Percentiles rank a stretch among this genome's conserved stretches.
These are phyloP conservation scores for Pichia pseudocactophila DNA, from an alignment of 805 yeast genomes.

Conservation along the genomic window DNA sequence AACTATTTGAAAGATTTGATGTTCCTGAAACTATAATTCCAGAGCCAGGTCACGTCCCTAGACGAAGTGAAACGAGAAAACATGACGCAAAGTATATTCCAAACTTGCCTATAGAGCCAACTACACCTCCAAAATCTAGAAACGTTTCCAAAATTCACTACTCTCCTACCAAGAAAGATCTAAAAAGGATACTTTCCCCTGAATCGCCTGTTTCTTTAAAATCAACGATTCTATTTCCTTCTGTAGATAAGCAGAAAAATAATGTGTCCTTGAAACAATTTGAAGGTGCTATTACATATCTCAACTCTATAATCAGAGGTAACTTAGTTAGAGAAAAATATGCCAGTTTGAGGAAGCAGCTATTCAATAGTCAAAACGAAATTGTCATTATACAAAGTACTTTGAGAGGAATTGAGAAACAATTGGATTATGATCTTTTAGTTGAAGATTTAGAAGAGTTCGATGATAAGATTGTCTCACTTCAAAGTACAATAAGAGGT, in stretches of 20 bases:
- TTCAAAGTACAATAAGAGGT: slow-evolving; percentile 56
- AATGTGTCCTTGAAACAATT: slow-evolving; percentile 26
- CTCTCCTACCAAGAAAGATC: slow-evolving; percentile 12
- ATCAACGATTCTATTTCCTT: neutral
- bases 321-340: slow-evolving; percentile 28
- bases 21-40: slow-evolving; percentile 1
- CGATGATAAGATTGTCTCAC: slow-evolving; percentile 27
- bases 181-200: slow-evolving; percentile 4
- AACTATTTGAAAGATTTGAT: slow-evolving; percentile 12
- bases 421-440: slow-evolving; percentile 47
- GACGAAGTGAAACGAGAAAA: slow-evolving; percentile 8
- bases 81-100: slow-evolving; percentile 9
- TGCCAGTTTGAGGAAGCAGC: slow-evolving; percentile 8
- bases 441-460: slow-evolving; percentile 44
- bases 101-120: slow-evolving; percentile 8
- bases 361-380: slow-evolving; percentile 19
- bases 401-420: slow-evolving; percentile 52
- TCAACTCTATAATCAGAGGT: slow-evolving; percentile 40
- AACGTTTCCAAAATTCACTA: slow-evolving; percentile 11
- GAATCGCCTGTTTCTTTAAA: neutral
- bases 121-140: slow-evolving; percentile 1
- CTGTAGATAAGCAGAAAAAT: neutral
- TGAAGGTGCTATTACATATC: slow-evolving; percentile 29
- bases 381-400: slow-evolving; percentile 44
- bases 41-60: slow-evolving; percentile 5